phyloP scores from a whole-genome alignment of 306 rosid species.

The Quercus suber region DNA sequence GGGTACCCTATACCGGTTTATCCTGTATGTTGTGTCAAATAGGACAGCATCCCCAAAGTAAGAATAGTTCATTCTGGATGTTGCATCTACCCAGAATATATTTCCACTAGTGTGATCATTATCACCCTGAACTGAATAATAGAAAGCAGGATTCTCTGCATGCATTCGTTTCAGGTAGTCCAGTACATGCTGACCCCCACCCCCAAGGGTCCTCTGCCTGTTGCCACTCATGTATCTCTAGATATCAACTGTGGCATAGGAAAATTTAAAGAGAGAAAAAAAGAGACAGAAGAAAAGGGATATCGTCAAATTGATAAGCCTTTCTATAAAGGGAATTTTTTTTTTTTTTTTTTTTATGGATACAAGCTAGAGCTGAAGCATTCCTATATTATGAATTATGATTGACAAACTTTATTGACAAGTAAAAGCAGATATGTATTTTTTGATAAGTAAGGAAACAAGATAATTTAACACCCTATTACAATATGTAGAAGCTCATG shows the following conservation, averaged over 20 bases:
- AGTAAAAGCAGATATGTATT: neutral
- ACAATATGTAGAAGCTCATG: too few relatives aligned
- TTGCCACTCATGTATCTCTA: conserved; percentile 53
- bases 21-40: conserved; percentile 66
- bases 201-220: conserved; percentile 64
- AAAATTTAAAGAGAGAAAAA: neutral
- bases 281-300: neutral
- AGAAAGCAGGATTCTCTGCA: conserved; percentile 76
- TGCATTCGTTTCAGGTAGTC: conserved; percentile 84
- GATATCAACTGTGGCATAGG: conserved; percentile 9
- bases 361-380: neutral
- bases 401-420: neutral
- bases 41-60: conserved; percentile 78
- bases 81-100: conserved; percentile 80
- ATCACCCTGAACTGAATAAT: conserved; percentile 62
- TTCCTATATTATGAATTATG: neutral
- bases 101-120: conserved; percentile 53
- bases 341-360: too few relatives aligned
- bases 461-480: too few relatives aligned
- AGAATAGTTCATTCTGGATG: conserved; percentile 59
- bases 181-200: conserved; percentile 68
- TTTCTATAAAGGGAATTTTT: neutral
- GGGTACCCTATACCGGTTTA: conserved; percentile 51
- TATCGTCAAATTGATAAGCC: neutral
- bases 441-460: too few relatives aligned